Percentiles rank a stretch among this genome's conserved stretches.
Evolutionary conservation across 202 grass and related monocot genomes (phyloP).

Genomic region (Dendrocalamus latiflorus): DNA sequence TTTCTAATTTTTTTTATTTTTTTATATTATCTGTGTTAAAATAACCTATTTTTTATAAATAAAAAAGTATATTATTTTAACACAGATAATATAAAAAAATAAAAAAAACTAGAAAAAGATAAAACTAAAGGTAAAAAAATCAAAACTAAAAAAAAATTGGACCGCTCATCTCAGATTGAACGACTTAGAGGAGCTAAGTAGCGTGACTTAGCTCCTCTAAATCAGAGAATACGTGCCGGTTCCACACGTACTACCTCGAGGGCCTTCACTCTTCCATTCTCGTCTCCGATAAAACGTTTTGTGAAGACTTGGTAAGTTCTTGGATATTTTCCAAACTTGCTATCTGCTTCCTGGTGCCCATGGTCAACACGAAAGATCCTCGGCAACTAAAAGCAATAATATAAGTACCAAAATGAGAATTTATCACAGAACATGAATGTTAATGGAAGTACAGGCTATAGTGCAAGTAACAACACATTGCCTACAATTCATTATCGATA

Average conservation of each 20-base stretch:
- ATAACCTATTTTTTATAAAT: too few species aligned
- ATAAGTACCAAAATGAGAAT: slow-evolving; percentile 20
- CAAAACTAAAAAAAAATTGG: too few species aligned
- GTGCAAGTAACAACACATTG: not conserved
- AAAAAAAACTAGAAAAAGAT: too few species aligned
- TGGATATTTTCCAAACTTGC: slow-evolving; percentile 69
- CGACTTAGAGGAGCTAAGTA: too few species aligned
- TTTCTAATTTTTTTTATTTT: too few species aligned
- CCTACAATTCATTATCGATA: not conserved
- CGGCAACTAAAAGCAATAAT: slow-evolving; percentile 47
- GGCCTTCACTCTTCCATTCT: slow-evolving; percentile 58
- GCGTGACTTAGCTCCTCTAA: too few species aligned
- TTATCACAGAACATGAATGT: not conserved
- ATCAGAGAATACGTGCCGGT: too few species aligned
- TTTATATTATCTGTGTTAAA: too few species aligned
- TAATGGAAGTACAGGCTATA: not conserved
- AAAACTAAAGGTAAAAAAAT: too few species aligned
- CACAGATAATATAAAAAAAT: too few species aligned
- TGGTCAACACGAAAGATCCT: slow-evolving; percentile 35
- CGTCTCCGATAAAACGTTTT: slow-evolving; percentile 58
- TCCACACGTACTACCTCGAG: slow-evolving; percentile 57
- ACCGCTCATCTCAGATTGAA: too few species aligned
- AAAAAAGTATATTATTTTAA: too few species aligned
- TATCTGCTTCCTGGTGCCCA: slow-evolving; percentile 54
- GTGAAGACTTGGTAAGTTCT: slow-evolving; percentile 64